These are phyloP conservation scores for Claviceps arundinis DNA, from an alignment of 2,329 filamentous ascomycete genomes.

Conservation along the genomic window DNA sequence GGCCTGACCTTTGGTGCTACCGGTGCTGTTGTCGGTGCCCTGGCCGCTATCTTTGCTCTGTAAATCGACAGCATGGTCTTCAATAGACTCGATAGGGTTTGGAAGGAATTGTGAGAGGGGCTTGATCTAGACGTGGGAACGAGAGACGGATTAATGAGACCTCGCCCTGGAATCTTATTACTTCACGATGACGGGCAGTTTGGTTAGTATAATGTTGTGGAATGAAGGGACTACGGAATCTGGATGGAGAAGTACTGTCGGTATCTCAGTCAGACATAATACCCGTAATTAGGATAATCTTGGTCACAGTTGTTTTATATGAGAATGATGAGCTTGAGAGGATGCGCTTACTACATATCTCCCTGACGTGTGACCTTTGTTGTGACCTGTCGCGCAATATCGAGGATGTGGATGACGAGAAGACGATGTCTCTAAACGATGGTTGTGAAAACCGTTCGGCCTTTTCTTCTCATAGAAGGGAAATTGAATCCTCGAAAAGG, in stretches of 20 bases:
- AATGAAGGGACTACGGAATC: background rate
- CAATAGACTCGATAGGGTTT: no score
- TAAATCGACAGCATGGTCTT: constrained; percentile 19
- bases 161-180: background rate
- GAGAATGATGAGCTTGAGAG: background rate
- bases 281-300: background rate
- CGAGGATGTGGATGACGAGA: no score
- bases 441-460: no score
- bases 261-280: background rate
- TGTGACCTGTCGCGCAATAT: no score
- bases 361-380: no score
- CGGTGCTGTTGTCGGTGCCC: constrained; percentile 31
- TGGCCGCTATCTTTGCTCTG: constrained; percentile 37
- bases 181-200: background rate
- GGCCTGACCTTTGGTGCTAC: constrained; percentile 18
- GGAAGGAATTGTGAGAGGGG: no score
- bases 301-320: background rate
- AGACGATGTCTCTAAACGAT: no score
- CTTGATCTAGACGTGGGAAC: background rate
- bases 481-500: no score
- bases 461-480: no score
- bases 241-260: background rate
- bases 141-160: background rate
- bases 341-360: no score
- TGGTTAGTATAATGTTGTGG: background rate